Conservation (phyloP, 495 filamentous ascomycete genomes). For the Penicillium atrosanguineum region DNA sequence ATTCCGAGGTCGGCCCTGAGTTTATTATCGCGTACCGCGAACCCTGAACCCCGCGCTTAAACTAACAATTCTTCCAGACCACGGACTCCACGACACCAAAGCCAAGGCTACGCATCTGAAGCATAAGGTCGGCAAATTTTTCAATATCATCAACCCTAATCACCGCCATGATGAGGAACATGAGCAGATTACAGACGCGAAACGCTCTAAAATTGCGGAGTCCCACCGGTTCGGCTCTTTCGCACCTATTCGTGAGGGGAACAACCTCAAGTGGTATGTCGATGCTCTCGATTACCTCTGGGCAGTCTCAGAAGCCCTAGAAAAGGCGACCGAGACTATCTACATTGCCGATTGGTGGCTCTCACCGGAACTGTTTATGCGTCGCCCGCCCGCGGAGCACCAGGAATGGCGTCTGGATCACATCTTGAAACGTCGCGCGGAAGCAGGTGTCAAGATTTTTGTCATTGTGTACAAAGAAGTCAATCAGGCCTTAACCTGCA, state of each 20-base stretch:
- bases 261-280: slow-evolving; percentile 95
- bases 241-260: slow-evolving; percentile 79
- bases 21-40: background rate
- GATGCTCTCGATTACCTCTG: slow-evolving; percentile 92
- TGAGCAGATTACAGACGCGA: slow-evolving; percentile 78
- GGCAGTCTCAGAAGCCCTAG: slow-evolving; percentile 83
- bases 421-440: slow-evolving; percentile 80
- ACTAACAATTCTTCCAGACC: slow-evolving; percentile 26
- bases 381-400: slow-evolving; percentile 73
- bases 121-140: slow-evolving; percentile 65
- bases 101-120: slow-evolving; percentile 54
- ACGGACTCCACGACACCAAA: slow-evolving; percentile 46
- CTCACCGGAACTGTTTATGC: slow-evolving; percentile 86
- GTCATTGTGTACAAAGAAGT: slow-evolving; percentile 92
- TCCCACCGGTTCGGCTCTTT: slow-evolving; percentile 84
- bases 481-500: slow-evolving; percentile 81
- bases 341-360: slow-evolving; percentile 99
- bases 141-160: slow-evolving; percentile 76
- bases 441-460: slow-evolving; percentile 92
- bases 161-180: slow-evolving; percentile 95
- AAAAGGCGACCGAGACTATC: slow-evolving; percentile 84
- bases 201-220: slow-evolving; percentile 68
- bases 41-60: background rate
- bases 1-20: slow-evolving; percentile 28
- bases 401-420: slow-evolving; percentile 89